Percentiles rank a stretch among this genome's conserved stretches.
Conservation (phyloP, 2,329 filamentous ascomycete genomes). For the Calcarisporium arbuscula region DNA sequence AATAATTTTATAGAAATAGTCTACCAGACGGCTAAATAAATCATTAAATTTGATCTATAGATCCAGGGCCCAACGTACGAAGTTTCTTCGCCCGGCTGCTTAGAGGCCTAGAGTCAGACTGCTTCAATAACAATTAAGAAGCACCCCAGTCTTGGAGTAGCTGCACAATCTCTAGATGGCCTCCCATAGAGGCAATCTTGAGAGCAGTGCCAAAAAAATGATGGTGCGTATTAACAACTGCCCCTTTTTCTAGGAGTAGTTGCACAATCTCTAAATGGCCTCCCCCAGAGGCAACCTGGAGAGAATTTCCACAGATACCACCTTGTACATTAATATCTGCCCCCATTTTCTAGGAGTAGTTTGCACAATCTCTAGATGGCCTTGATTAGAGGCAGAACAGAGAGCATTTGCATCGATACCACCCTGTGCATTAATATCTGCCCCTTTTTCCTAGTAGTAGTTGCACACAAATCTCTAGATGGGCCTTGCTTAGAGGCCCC, state of each 20-base stretch:
- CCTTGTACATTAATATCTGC: neutral
- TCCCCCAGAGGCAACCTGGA: neutral
- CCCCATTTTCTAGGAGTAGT: neutral
- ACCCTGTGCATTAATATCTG: neutral
- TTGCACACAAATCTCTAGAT: neutral
- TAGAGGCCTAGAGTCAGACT: neutral
- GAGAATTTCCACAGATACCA: neutral
- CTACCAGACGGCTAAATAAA: too few species aligned
- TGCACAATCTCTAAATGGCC: neutral
- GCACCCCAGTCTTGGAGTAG: neutral
- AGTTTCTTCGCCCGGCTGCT: neutral
- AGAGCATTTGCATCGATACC: neutral
- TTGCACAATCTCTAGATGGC: neutral
- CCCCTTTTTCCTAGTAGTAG: too few species aligned
- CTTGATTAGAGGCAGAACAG: neutral
- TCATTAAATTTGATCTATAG: neutral
- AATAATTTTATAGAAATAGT: too few species aligned
- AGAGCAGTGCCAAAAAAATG: neutral
- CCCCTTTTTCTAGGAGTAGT: neutral
- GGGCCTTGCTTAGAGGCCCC: neutral
- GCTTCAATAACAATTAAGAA: too few species aligned
- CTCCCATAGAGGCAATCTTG: neutral
- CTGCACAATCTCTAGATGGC: neutral
- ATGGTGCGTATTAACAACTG: neutral
- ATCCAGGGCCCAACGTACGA: neutral